Conservation (phyloP, 306 rosid genomes). For the Canavalia ensiformis region DNA sequence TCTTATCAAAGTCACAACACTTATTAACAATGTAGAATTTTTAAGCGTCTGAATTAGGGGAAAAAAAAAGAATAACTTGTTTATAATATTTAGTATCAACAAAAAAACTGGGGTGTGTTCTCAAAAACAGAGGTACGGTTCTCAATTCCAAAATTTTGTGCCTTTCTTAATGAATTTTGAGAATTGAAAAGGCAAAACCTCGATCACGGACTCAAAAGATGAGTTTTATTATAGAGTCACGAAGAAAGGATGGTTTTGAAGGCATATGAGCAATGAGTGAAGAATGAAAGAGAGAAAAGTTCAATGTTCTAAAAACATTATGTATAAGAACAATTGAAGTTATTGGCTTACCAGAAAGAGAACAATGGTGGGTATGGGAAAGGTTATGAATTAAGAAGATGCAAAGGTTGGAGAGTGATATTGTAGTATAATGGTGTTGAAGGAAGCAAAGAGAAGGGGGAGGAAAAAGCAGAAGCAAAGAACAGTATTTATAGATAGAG, state of each 20-base stretch:
- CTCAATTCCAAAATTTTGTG: not conserved
- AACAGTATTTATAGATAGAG: constrained; percentile 68
- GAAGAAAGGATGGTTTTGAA: constrained; percentile 17
- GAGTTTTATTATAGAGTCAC: not conserved
- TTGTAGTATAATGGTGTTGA: constrained; percentile 21
- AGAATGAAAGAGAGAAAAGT: constrained; percentile 16
- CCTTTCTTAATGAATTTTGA: not conserved
- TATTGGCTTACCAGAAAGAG: constrained; percentile 55
- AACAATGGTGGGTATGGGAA: constrained; percentile 20
- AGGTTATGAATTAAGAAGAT: constrained; percentile 37
- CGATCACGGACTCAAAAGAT: not conserved
- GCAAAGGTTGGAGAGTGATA: constrained; percentile 44
- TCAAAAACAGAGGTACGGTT: constrained; percentile 27
- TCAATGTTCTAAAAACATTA: constrained; percentile 39
- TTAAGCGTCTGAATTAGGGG: not conserved
- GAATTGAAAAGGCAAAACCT: constrained; percentile 12
- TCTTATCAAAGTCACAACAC: constrained; percentile 5
- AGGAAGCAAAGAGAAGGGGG: constrained; percentile 57
- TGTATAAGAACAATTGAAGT: constrained; percentile 29
- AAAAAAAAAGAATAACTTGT: not conserved
- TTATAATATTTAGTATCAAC: not conserved
- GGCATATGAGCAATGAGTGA: constrained; percentile 24
- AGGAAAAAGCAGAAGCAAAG: constrained; percentile 59
- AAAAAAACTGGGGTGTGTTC: constrained; percentile 20
- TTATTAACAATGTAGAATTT: constrained; percentile 1